Evolutionary conservation across 805 yeast species (phyloP).

Genomic region (Cyberlindnera xishuangbannaensis): DNA sequence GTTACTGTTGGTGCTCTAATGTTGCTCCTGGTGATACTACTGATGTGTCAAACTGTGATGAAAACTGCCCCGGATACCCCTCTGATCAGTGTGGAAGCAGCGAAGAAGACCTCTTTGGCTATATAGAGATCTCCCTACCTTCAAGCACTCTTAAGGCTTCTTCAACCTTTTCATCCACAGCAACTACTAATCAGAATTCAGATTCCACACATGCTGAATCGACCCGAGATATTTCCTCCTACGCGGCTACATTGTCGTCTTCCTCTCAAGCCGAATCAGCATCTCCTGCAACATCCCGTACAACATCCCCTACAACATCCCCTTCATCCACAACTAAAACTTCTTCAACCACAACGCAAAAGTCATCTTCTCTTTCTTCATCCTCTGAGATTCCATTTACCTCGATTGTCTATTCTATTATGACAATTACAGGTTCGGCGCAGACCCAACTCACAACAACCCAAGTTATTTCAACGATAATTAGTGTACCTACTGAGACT

Average conservation of each 20-base stretch:
- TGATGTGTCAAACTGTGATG: slow-evolving; percentile 27
- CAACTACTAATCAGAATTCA: slow-evolving; percentile 2
- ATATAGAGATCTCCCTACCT: slow-evolving; percentile 29
- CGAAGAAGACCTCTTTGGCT: slow-evolving; percentile 44
- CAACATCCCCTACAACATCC: slow-evolving; percentile 8
- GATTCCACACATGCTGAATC: too few species aligned
- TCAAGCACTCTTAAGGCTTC: slow-evolving; percentile 1
- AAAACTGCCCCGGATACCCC: slow-evolving; percentile 39
- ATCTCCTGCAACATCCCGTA: slow-evolving; percentile 11
- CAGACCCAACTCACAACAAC: slow-evolving; percentile 24
- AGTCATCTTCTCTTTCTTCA: slow-evolving; percentile 21
- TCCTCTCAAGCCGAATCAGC: slow-evolving; percentile 4
- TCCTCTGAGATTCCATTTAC: slow-evolving; percentile 22
- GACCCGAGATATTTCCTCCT: slow-evolving; percentile 3
- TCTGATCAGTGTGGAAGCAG: slow-evolving; percentile 39
- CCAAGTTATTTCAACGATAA: slow-evolving; percentile 21
- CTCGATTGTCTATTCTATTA: slow-evolving; percentile 30
- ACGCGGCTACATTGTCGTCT: slow-evolving; percentile 2
- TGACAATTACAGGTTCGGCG: slow-evolving; percentile 31
- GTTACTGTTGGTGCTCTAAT: slow-evolving; percentile 59
- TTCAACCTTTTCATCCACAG: slow-evolving; percentile 1
- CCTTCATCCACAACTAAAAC: slow-evolving; percentile 17
- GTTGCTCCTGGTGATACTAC: slow-evolving; percentile 39
- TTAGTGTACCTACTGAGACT: slow-evolving; percentile 20
- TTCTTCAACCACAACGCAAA: slow-evolving; percentile 23